Percentiles rank a stretch among this genome's conserved stretches.
These are phyloP conservation scores for Boletus sp. DNA, from an alignment of 768 basidiomycete genomes.

Conservation along the genomic window DNA sequence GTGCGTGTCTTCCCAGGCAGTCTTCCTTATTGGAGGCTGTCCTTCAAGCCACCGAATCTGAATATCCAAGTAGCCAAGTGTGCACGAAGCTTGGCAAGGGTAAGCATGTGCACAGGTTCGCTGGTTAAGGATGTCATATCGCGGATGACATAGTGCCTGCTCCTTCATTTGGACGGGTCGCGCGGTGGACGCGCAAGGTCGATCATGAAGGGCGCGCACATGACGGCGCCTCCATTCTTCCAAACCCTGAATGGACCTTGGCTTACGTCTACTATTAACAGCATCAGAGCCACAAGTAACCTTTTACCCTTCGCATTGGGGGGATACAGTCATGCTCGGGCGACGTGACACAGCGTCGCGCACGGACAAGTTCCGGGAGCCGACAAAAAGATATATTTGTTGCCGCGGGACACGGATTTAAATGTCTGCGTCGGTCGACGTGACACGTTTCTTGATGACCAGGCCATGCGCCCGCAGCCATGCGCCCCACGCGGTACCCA, in stretches of 20 bases:
- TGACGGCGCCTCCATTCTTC: conserved; percentile 20
- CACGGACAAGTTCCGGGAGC: conserved; percentile 12
- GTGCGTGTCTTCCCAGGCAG: neutral
- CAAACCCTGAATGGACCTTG: neutral
- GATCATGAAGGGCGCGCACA: conserved; percentile 21
- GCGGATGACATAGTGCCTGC: neutral
- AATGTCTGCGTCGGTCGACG: conserved; percentile 12
- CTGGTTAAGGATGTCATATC: neutral
- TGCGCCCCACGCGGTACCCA: neutral
- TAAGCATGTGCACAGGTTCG: neutral
- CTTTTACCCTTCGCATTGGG: neutral
- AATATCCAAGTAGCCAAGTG: neutral
- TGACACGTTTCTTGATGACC: conserved; percentile 17
- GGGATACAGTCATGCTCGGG: neutral
- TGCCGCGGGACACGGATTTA: neutral
- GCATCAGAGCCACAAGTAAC: neutral
- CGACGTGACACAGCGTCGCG: neutral
- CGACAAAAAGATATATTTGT: neutral
- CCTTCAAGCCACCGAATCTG: neutral
- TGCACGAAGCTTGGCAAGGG: neutral
- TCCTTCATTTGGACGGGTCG: neutral
- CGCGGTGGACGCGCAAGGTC: conserved; percentile 7
- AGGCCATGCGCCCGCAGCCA: conserved; percentile 1
- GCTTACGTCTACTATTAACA: neutral
- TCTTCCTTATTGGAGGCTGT: neutral